These are phyloP conservation scores for Phylloporus sp. DNA, from an alignment of 768 basidiomycete species.

Conservation along the genomic window DNA sequence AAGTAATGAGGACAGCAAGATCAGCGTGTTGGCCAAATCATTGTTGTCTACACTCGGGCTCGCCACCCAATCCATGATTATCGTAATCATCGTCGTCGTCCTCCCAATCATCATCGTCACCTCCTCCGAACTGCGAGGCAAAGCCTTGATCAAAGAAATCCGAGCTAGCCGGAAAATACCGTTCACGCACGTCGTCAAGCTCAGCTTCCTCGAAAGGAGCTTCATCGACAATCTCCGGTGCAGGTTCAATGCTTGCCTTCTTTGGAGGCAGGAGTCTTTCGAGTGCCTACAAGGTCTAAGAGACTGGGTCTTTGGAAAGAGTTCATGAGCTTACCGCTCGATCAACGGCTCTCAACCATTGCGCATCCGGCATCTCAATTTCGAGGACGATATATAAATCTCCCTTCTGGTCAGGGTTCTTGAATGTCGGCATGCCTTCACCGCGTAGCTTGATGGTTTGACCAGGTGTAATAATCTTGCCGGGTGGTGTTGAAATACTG, in stretches of 20 bases:
- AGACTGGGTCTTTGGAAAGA: not conserved
- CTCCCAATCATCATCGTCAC: conserved; percentile 66
- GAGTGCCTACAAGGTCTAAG: conserved; percentile 48
- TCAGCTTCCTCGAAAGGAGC: conserved; percentile 71
- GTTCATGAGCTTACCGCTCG: conserved; percentile 40
- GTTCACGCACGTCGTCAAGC: conserved; percentile 79
- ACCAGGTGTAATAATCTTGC: conserved; percentile 71
- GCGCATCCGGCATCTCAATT: conserved; percentile 81
- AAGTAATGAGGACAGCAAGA: conserved; percentile 12
- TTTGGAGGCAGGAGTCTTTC: conserved; percentile 70
- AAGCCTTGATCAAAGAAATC: conserved; percentile 77
- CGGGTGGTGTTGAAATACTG: conserved; percentile 66
- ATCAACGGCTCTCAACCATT: conserved; percentile 73
- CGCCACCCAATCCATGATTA: conserved; percentile 34
- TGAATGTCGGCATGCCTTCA: conserved; percentile 88
- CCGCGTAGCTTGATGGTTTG: conserved; percentile 72
- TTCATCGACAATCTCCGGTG: conserved; percentile 66
- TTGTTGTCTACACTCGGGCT: conserved; percentile 63
- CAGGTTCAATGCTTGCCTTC: conserved; percentile 67
- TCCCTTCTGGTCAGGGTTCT: conserved; percentile 63
- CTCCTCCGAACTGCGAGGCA: conserved; percentile 66
- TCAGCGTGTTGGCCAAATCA: conserved; percentile 29
- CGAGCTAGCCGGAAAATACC: conserved; percentile 68
- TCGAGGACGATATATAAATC: conserved; percentile 80
- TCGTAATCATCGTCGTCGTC: conserved; percentile 63